Percentiles rank a stretch among this genome's conserved stretches.
Conservation (phyloP, 805 yeast genomes). For the Ogataea corticis region DNA sequence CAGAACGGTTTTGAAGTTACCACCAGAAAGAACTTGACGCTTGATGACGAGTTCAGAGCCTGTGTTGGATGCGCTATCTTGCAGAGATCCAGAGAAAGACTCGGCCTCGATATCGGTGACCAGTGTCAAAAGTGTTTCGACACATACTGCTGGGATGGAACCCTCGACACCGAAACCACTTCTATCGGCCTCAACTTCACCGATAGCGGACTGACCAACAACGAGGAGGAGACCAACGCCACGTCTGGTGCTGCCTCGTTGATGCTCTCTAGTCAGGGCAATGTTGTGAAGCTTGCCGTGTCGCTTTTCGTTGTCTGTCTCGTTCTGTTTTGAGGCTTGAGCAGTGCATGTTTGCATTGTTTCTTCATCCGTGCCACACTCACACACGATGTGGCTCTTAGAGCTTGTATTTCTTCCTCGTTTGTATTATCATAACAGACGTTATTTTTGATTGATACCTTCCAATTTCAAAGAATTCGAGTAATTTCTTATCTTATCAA, state of each 20-base stretch:
- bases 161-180: constrained; percentile 17
- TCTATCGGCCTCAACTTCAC: constrained; percentile 39
- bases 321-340: constrained; percentile 13
- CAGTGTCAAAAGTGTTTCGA: constrained; percentile 74
- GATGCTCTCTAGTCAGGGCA: neutral
- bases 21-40: constrained; percentile 63
- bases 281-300: constrained; percentile 3
- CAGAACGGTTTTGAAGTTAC: constrained; percentile 74
- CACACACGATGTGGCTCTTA: too few species aligned
- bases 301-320: constrained; percentile 13
- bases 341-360: too few species aligned
- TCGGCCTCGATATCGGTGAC: constrained; percentile 56
- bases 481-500: constrained; percentile 1
- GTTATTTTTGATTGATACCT: too few species aligned
- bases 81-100: constrained; percentile 74
- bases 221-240: constrained; percentile 25
- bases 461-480: too few species aligned
- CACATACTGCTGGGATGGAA: constrained; percentile 61
- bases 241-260: constrained; percentile 22
- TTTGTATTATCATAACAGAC: too few species aligned
- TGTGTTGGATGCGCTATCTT: constrained; percentile 85
- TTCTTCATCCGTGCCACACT: too few species aligned
- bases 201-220: constrained; percentile 39
- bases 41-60: constrained; percentile 66
- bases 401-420: too few species aligned